Evolutionary conservation across 352 stramenopile species (phyloP).

Genomic region (Phytophthora pini): DNA sequence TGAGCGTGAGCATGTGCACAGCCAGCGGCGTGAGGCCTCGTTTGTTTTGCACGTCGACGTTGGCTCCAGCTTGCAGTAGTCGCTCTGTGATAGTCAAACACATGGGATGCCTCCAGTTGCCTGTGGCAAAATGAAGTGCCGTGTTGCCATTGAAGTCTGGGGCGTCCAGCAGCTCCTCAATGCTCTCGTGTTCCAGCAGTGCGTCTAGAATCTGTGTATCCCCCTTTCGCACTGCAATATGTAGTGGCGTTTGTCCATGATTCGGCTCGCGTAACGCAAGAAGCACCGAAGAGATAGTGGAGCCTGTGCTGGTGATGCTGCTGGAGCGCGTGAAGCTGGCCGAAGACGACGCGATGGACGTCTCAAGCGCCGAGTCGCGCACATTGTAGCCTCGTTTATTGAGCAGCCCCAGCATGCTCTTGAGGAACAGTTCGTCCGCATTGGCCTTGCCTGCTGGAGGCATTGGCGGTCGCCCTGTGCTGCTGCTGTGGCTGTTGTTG

Average conservation of each 20-base stretch:
- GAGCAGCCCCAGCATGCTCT: constrained; percentile 73
- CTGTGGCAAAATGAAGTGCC: constrained; percentile 78
- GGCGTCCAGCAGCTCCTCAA: constrained; percentile 71
- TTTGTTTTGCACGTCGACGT: constrained; percentile 64
- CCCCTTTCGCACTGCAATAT: constrained; percentile 80
- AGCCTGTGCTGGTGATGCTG: constrained; percentile 68
- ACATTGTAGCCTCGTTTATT: constrained; percentile 90
- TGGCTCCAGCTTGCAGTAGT: constrained; percentile 61
- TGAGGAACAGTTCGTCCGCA: constrained; percentile 70
- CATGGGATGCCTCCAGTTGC: constrained; percentile 60
- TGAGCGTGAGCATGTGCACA: constrained; percentile 83
- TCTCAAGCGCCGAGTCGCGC: constrained; percentile 65
- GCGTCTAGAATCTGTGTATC: constrained; percentile 77
- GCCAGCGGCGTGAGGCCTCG: constrained; percentile 68
- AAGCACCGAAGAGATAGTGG: constrained; percentile 72
- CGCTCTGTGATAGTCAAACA: constrained; percentile 52
- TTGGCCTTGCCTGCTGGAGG: constrained; percentile 20
- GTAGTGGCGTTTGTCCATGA: constrained; percentile 78
- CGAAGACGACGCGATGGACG: constrained; percentile 59
- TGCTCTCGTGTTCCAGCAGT: constrained; percentile 72
- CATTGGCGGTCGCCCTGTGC: constrained; percentile 13
- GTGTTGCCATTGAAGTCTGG: constrained; percentile 85
- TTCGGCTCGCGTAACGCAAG: constrained; percentile 74
- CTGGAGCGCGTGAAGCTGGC: constrained; percentile 42
- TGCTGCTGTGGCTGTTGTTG: constrained; percentile 18